Conservation (phyloP, 345 rosid species). For the Camelina hispida region DNA sequence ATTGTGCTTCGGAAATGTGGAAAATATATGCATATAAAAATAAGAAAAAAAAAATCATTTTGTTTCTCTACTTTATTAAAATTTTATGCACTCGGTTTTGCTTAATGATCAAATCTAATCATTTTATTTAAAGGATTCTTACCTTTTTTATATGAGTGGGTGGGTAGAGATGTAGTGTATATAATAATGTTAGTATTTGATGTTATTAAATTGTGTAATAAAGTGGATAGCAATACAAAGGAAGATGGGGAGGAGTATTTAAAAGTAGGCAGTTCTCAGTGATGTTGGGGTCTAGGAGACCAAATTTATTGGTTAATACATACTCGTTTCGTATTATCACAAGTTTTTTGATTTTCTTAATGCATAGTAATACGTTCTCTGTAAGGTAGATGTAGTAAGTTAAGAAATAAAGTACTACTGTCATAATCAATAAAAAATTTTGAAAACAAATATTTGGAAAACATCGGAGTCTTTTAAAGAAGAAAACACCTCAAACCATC, state of each 20-base stretch:
- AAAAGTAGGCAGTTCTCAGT: neutral
- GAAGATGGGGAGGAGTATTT: slow-evolving; percentile 2
- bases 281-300: slow-evolving; percentile 39
- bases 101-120: slow-evolving; percentile 4
- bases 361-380: neutral
- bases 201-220: neutral
- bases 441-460: neutral
- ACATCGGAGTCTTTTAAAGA: neutral
- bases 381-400: neutral
- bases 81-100: slow-evolving; percentile 7
- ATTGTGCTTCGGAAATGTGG: slow-evolving; percentile 33
- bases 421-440: neutral
- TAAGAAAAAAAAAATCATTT: slow-evolving; percentile 8
- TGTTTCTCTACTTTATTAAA: slow-evolving; percentile 4
- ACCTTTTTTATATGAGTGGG: slow-evolving; percentile 15
- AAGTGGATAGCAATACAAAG: slow-evolving; percentile 16
- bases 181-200: slow-evolving; percentile 2
- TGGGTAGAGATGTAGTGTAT: no score
- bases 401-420: neutral
- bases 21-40: slow-evolving; percentile 37
- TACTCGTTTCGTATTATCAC: neutral
- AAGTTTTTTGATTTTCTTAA: neutral
- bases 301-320: slow-evolving; percentile 23
- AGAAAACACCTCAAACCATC: neutral
- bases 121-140: neutral